Percentiles rank a stretch among this genome's conserved stretches.
Conservation (phyloP, 2,329 filamentous ascomycete genomes). For the Sarocladium oryzae region DNA sequence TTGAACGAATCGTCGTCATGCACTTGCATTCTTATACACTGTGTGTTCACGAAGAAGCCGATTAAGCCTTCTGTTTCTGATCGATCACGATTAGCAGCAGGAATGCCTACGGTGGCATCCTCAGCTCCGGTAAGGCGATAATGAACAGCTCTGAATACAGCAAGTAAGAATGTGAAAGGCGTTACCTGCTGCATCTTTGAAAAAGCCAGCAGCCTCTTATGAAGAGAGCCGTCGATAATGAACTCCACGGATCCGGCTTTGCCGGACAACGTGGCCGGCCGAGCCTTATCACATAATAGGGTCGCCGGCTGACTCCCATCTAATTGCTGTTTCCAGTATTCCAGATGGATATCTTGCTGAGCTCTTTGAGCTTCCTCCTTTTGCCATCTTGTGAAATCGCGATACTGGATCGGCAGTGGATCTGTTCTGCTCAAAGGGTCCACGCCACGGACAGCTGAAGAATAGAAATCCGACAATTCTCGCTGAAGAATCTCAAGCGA, state of each 20-base stretch:
- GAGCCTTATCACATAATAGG: conserved; percentile 9
- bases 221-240: conserved; percentile 3
- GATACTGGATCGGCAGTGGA: conserved; percentile 12
- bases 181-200: conserved; percentile 4
- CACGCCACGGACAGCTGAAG: conserved; percentile 9
- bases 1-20: conserved; percentile 13
- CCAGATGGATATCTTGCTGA: conserved; percentile 16
- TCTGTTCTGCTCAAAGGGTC: conserved; percentile 15
- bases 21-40: conserved; percentile 18
- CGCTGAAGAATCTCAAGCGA: conserved; percentile 18
- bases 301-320: conserved; percentile 5
- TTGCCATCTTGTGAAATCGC: conserved; percentile 20
- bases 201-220: too few relatives aligned
- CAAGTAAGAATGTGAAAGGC: conserved; percentile 3
- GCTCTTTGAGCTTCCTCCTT: conserved; percentile 12
- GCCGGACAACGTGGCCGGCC: conserved; percentile 7
- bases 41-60: conserved; percentile 21
- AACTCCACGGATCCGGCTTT: background rate
- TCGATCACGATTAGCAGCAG: conserved; percentile 12
- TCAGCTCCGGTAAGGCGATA: conserved; percentile 11
- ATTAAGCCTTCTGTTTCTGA: conserved; percentile 16
- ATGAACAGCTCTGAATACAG: conserved; percentile 11
- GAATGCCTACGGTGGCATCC: conserved; percentile 12
- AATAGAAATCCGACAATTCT: conserved; percentile 18
- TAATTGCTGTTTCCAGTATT: conserved; percentile 17